phyloP scores from a whole-genome alignment of 2,329 filamentous ascomycete genomes.

The Verticillium nubilum region DNA sequence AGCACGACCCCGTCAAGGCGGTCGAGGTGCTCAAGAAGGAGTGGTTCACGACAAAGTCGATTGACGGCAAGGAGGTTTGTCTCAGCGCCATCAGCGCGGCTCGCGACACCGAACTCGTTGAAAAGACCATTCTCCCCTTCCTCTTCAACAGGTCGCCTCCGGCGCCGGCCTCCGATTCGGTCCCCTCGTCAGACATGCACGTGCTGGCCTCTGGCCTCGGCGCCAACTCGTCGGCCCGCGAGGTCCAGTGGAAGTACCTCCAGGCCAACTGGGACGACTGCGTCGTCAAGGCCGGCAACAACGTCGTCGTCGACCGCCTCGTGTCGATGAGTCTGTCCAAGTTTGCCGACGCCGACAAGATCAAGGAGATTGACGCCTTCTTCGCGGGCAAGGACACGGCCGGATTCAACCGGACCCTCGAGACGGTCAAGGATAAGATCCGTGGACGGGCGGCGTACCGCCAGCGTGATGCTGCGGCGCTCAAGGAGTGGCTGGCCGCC shows the following conservation, averaged over 20 bases:
- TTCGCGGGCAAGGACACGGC: conserved; percentile 82
- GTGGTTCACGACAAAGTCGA: conserved; percentile 73
- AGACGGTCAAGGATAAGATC: conserved; percentile 81
- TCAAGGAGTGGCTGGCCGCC: conserved; percentile 73
- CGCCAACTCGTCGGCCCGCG: conserved; percentile 66
- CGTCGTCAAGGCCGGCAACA: conserved; percentile 69
- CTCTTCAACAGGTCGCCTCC: conserved; percentile 64
- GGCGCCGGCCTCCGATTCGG: conserved; percentile 46
- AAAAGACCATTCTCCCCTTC: conserved; percentile 64
- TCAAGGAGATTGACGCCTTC: conserved; percentile 76
- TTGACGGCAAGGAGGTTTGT: conserved; percentile 87
- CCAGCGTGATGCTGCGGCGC: conserved; percentile 63
- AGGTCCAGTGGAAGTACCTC: conserved; percentile 77
- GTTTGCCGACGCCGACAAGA: conserved; percentile 65
- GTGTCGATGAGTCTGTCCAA: conserved; percentile 71
- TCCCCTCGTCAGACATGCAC: conserved; percentile 84
- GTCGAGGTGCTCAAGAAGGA: conserved; percentile 78
- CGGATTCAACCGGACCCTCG: conserved; percentile 79
- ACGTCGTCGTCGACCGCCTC: conserved; percentile 85
- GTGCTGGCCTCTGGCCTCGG: conserved; percentile 69
- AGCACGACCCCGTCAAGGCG: conserved; percentile 59
- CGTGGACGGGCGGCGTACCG: conserved; percentile 78
- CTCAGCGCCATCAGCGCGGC: conserved; percentile 71
- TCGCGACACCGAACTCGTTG: conserved; percentile 62
- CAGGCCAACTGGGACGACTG: conserved; percentile 77